Conservation (phyloP, 176 grass and related monocot species). For the Cenchrus purpureus region DNA sequence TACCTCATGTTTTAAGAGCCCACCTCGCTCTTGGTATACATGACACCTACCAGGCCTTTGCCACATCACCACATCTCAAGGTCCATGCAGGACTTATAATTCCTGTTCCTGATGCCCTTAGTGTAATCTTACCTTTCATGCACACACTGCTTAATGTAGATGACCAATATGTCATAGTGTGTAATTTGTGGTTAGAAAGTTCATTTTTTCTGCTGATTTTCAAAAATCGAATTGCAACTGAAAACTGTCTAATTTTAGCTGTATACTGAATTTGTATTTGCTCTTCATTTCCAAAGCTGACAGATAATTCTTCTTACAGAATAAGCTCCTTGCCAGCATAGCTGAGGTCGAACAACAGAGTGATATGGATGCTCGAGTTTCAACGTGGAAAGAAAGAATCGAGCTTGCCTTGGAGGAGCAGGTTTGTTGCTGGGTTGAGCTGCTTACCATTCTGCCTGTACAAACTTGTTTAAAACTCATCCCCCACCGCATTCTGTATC, state of each 20-base stretch:
- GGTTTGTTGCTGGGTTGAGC: constrained; percentile 49
- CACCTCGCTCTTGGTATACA: no score
- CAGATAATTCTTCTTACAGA: constrained; percentile 28
- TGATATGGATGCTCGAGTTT: constrained; percentile 89
- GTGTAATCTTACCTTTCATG: neutral
- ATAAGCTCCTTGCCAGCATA: constrained; percentile 79
- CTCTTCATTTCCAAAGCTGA: constrained; percentile 17
- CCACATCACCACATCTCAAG: no score
- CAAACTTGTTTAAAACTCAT: constrained; percentile 32
- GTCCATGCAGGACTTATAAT: no score
- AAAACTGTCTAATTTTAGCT: neutral
- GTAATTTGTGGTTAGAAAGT: no score
- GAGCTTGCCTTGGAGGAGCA: constrained; percentile 88
- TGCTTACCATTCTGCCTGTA: constrained; percentile 8
- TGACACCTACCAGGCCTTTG: no score
- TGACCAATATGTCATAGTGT: neutral
- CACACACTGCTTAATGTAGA: neutral
- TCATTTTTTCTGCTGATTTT: neutral
- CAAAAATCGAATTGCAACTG: neutral
- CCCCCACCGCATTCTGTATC: constrained; percentile 3
- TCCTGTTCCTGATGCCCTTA: neutral
- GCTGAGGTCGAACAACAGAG: constrained; percentile 84
- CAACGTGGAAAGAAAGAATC: constrained; percentile 92
- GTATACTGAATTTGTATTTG: neutral
- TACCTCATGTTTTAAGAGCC: no score